Evolutionary conservation across 805 yeast species (phyloP).

Genomic region (Lipomyces mesembrius): DNA sequence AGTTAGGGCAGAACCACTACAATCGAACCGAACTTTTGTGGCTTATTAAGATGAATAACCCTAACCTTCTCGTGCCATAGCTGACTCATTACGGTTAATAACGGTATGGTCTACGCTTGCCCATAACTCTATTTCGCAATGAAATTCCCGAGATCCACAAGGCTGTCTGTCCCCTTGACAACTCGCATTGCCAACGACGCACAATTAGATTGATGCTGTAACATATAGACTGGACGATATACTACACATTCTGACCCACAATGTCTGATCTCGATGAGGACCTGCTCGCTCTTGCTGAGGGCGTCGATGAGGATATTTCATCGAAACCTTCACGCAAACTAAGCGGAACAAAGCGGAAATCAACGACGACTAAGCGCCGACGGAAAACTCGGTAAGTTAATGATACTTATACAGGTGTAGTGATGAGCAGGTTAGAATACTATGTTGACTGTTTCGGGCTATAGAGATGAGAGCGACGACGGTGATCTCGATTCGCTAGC

Average conservation of each 20-base stretch:
- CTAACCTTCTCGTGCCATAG: too few species aligned
- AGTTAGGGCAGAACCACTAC: too few species aligned
- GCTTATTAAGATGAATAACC: too few species aligned
- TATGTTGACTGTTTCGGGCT: conserved; percentile 14
- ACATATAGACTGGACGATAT: not conserved
- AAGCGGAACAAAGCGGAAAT: conserved; percentile 43
- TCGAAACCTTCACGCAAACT: conserved; percentile 20
- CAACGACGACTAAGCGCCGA: conserved; percentile 20
- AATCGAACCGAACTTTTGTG: too few species aligned
- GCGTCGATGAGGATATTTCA: conserved; percentile 53
- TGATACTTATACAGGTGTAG: conserved; percentile 6
- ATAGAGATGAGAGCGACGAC: conserved; percentile 40
- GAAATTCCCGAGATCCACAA: too few species aligned
- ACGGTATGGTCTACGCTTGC: too few species aligned
- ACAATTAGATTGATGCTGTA: not conserved
- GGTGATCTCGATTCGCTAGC: conserved; percentile 45
- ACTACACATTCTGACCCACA: not conserved
- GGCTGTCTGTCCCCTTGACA: not conserved
- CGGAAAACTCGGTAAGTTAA: conserved; percentile 24
- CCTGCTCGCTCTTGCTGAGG: conserved; percentile 92
- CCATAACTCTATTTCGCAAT: too few species aligned
- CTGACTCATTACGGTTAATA: too few species aligned
- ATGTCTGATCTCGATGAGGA: conserved; percentile 91
- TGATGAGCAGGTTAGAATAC: conserved; percentile 44
- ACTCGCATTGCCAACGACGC: not conserved